Base-by-base conservation (phyloP, 106 monocot species). In the Apostasia ramifera region DNA sequence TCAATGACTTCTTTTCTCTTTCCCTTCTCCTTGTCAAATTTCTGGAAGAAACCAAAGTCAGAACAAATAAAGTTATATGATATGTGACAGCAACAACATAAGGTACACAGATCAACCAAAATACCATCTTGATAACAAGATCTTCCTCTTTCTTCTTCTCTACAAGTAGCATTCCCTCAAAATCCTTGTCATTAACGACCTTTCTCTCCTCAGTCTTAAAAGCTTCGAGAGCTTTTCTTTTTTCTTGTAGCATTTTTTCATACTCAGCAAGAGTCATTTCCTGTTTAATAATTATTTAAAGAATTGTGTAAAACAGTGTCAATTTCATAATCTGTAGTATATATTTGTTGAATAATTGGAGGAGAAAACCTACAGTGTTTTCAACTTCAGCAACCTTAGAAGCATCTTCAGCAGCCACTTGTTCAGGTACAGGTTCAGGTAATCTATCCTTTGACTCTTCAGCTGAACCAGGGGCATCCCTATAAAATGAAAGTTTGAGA, bases 241-340 rank as follows among this genome's bases (percentile, higher is more conserved):
- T 82, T 66, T 86, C 79, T 70, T 77, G 66, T 37, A 73, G 69
- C 44, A 86, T 11, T 61, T 77, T 82, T 57, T 82, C 86, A 62
- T 86, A 86, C 44, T 80, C 82, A 48, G 49, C 79, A 55, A 86
- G 82, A 26, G 86, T 86, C 76, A 86, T 81, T 61, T 61, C 55
- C 86, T 86, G 64, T 53, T 43, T n/a, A 6, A 45, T 42, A 47
- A 8, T 9, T 9, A 43, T 37, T 11, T 53, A 26, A 11, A 8
- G 5, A 53, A 10, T 53, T 26, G 47, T 38, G 44, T 12, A 56
- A 66, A 2, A n/a, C 12, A 61, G 8, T 39, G 7, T 15, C 5
- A 53, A 26, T 39, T 5, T 39, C 14, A 40, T 3, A 9, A 11
- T 8, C 4, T 2, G 41, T 26, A 14, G 26, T 62, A 42, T 1